phyloP scores from a whole-genome alignment of 2,329 filamentous ascomycete species.

The Mariannaea elegans region DNA sequence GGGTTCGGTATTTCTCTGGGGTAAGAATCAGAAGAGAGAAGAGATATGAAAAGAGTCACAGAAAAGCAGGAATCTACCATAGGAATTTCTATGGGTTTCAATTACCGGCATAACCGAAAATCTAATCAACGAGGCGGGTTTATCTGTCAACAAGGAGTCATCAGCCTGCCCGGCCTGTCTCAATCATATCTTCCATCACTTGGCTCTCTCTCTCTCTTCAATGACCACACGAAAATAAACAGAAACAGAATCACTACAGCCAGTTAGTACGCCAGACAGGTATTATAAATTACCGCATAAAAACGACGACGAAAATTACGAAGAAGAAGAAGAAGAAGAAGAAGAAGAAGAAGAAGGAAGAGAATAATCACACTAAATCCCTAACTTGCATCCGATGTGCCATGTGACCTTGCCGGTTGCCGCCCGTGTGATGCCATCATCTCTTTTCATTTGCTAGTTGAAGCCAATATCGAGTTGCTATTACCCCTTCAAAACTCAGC shows the following conservation, averaged over 20 bases:
- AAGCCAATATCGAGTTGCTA: slow-evolving; percentile 41
- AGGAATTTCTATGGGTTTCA: background rate
- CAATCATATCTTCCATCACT: no score
- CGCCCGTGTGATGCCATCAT: slow-evolving; percentile 24
- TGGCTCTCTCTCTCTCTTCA: no score
- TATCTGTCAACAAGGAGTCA: background rate
- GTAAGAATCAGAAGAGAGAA: slow-evolving; percentile 21
- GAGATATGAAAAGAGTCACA: background rate
- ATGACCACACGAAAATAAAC: no score
- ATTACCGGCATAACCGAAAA: slow-evolving; percentile 17
- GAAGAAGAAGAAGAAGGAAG: background rate
- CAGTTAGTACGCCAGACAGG: no score
- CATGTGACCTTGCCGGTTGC: slow-evolving; percentile 20
- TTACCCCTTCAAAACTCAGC: slow-evolving; percentile 38
- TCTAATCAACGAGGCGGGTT: background rate
- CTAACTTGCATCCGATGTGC: slow-evolving; percentile 2
- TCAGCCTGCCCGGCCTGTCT: no score
- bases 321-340: background rate
- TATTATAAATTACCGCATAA: no score
- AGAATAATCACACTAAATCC: slow-evolving; percentile 1
- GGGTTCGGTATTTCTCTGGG: slow-evolving; percentile 28
- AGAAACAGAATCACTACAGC: no score
- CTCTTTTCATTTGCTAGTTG: slow-evolving; percentile 36
- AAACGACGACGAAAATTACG: no score
- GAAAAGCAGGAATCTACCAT: slow-evolving; percentile 7